Evolutionary conservation across 306 rosid species (phyloP).

Genomic region (Benincasa hispida): DNA sequence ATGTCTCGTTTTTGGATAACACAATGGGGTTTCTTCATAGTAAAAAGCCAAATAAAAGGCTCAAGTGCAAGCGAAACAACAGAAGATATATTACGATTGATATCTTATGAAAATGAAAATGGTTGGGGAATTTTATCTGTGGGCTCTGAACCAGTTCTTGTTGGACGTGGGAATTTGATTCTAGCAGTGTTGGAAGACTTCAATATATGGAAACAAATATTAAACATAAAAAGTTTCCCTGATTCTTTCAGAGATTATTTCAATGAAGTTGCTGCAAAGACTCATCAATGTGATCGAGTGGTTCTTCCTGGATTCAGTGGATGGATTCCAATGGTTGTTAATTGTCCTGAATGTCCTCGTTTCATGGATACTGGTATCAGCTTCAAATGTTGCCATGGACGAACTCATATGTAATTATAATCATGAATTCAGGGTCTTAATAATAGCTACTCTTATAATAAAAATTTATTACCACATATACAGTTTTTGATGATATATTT

Average conservation of each 20-base stretch:
- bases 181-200: slow-evolving; percentile 25
- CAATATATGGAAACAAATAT: slow-evolving; percentile 25
- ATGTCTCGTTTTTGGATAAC: slow-evolving; percentile 31
- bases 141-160: slow-evolving; percentile 23
- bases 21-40: slow-evolving; percentile 2
- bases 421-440: background rate
- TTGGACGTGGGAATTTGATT: slow-evolving; percentile 25
- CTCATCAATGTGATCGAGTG: slow-evolving; percentile 5
- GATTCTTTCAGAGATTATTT: background rate
- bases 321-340: slow-evolving; percentile 25
- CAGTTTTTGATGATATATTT: background rate
- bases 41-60: background rate
- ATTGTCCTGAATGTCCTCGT: slow-evolving; percentile 40
- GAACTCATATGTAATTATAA: background rate
- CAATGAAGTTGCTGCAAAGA: slow-evolving; percentile 13
- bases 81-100: slow-evolving; percentile 34
- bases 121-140: slow-evolving; percentile 41
- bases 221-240: slow-evolving; percentile 19
- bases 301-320: slow-evolving; percentile 17
- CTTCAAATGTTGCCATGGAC: slow-evolving; percentile 56
- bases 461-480: background rate
- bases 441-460: background rate
- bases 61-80: slow-evolving; percentile 10
- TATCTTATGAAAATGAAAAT: slow-evolving; percentile 36
- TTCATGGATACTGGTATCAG: slow-evolving; percentile 41